A percentile compares a stretch with the other conserved stretches of the same genome.
phyloP scores from a whole-genome alignment of 441 rosid species.

The Syzygium syzygioides region DNA sequence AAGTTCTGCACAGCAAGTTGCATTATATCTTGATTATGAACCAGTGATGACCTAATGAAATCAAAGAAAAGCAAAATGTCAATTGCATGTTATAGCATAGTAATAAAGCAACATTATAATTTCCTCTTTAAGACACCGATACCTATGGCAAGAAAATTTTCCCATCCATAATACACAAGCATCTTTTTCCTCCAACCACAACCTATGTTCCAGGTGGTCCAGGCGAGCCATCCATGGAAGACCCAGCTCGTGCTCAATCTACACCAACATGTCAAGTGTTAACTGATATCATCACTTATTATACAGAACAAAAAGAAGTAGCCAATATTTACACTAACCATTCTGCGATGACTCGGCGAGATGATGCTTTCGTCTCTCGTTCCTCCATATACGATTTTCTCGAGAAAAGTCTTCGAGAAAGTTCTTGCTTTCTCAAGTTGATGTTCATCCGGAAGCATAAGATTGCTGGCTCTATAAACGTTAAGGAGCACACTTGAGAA shows the following conservation, averaged over 20 bases:
- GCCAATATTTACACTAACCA: constrained; percentile 6
- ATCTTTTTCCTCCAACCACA: constrained; percentile 49
- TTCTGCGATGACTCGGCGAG: constrained; percentile 1
- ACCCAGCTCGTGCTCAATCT: constrained; percentile 44
- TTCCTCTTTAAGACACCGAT: not conserved
- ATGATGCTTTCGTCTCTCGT: not conserved
- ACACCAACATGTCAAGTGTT: not conserved
- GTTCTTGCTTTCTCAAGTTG: constrained; percentile 39
- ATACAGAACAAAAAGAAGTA: not conserved
- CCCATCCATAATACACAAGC: constrained; percentile 35
- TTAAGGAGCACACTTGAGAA: constrained; percentile 33
- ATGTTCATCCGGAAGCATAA: constrained; percentile 40
- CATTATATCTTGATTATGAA: constrained; percentile 17
- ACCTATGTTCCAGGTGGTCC: constrained; percentile 55
- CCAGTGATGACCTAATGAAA: constrained; percentile 27
- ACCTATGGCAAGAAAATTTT: constrained; percentile 38
- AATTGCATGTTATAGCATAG: not conserved
- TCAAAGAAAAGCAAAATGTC: not conserved
- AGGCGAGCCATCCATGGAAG: constrained; percentile 52
- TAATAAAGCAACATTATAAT: not conserved
- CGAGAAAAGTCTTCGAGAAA: constrained; percentile 32
- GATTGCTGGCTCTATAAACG: constrained; percentile 48
- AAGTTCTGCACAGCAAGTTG: constrained; percentile 38
- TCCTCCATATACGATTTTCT: constrained; percentile 8
- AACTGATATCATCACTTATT: not conserved